A percentile compares a stretch with the other conserved stretches of the same genome.
phyloP scores from a whole-genome alignment of 2,329 filamentous ascomycete genomes.

The Sphaerulina musiva region DNA sequence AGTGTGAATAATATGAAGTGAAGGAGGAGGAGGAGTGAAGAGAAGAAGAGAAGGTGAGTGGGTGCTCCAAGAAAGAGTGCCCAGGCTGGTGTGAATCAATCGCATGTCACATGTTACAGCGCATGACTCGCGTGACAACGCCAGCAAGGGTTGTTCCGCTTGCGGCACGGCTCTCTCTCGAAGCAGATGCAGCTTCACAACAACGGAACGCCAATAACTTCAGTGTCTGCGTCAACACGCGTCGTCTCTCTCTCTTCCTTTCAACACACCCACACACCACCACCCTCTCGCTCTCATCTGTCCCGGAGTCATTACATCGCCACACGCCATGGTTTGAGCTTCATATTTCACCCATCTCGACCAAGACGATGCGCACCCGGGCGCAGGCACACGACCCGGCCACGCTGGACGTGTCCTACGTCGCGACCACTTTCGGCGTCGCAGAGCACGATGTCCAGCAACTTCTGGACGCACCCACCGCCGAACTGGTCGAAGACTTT shows the following conservation, averaged over 20 bases:
- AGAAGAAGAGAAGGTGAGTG: background rate
- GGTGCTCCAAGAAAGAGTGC: background rate
- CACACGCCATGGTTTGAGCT: slow-evolving; percentile 16
- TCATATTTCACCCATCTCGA: background rate
- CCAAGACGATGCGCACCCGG: slow-evolving; percentile 44
- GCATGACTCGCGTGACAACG: background rate
- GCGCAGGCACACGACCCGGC: slow-evolving; percentile 43
- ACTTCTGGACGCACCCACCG: slow-evolving; percentile 62
- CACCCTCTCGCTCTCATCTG: background rate
- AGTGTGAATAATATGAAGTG: background rate
- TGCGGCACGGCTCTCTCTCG: background rate
- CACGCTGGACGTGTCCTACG: slow-evolving; percentile 62
- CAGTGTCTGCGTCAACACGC: background rate
- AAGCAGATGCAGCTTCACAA: background rate
- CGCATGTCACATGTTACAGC: too few relatives aligned
- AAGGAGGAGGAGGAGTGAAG: background rate
- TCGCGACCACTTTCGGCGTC: slow-evolving; percentile 65
- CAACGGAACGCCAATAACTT: slow-evolving; percentile 3
- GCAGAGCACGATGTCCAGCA: slow-evolving; percentile 57
- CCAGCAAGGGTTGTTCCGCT: background rate
- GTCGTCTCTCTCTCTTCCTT: background rate
- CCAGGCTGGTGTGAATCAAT: too few relatives aligned
- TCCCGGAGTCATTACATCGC: background rate
- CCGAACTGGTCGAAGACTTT: slow-evolving; percentile 68
- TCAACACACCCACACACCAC: too few relatives aligned